Base-by-base conservation (phyloP, 345 rosid species). In the Camelina sativa region DNA sequence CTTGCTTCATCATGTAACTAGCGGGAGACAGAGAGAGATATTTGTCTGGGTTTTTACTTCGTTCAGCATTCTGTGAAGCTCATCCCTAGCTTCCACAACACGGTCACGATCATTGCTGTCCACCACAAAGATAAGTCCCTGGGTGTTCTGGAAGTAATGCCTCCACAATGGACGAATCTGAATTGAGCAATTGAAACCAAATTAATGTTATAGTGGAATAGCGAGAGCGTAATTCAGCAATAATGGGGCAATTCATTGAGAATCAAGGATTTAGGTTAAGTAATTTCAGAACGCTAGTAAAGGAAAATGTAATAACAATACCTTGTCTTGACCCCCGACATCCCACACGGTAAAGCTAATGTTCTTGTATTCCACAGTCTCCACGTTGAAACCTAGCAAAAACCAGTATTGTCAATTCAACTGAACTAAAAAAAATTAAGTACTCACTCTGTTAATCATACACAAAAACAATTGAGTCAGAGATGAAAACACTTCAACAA, bases 281-380 rank as follows among this genome's bases (percentile, higher is more conserved):
- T 11, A 53, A 43, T 3, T 62, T 41, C 22, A 67, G 34, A 46
- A 35, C 16, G 67, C 12, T 23, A 16, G 35, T 55, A 20, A 25
- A 41, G 11, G 43, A 13, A 28, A 28, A 20, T 20, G 62, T n/a
- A 32, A 22, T 56, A 48, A 63, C 10, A 76, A 48, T 76, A 87
- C 89, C 89, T 88, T 88, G 80, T 88, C 92, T 68, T 88, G 92
- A 83, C 90, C 92, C 16, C 90, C 92, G 15, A 88, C 90, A 85
- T 88, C 92, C 92, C 92, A 88, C 53, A 88, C 92, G 6, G 92
- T 88, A 69, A 85, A 88, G 82, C 90, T 88, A 46, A 88, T 88
- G 86, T 88, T 88, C 86, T 88, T 88, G 73, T 88, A 88, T 62
- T 88, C 92, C 41, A 88, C 92, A 35, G 92, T 88, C 85, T 88